These are phyloP conservation scores for Erodium chrysanthum DNA, from an alignment of 441 rosid species.

Conservation along the genomic window DNA sequence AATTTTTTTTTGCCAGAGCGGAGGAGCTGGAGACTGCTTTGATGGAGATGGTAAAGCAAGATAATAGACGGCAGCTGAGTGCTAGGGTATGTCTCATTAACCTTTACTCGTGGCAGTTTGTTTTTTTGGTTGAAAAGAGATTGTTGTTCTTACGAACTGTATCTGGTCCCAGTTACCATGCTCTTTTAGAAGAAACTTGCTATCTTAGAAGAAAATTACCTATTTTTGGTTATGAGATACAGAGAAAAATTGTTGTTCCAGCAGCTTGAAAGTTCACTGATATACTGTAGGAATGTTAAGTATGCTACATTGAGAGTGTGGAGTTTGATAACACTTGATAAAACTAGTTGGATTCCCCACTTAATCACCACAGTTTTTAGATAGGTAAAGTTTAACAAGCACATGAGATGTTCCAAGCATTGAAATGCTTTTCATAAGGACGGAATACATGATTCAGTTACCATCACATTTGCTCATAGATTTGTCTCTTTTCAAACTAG, in stretches of 20 bases:
- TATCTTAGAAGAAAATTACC: neutral
- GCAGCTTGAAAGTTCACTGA: neutral
- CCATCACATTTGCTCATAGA: neutral
- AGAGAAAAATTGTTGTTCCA: neutral
- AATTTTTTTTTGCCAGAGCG: slow-evolving; percentile 42
- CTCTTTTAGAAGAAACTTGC: neutral
- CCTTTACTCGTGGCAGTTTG: neutral
- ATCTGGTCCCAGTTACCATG: neutral
- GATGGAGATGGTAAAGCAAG: slow-evolving; percentile 98
- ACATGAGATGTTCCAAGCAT: neutral
- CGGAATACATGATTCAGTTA: neutral
- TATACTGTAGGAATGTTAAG: neutral
- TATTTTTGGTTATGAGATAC: neutral
- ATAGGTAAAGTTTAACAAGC: neutral
- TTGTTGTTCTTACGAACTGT: neutral
- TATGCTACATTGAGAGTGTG: neutral
- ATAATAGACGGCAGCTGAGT: slow-evolving; percentile 80
- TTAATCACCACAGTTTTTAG: neutral
- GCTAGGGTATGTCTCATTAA: slow-evolving; percentile 50
- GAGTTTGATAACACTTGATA: neutral
- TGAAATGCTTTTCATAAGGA: neutral
- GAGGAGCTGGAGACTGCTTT: slow-evolving; percentile 97
- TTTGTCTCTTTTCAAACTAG: neutral
- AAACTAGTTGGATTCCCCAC: neutral
- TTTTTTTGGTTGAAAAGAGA: neutral